Conservation (phyloP, 441 rosid species). For the Pelargonium fulgidum region DNA sequence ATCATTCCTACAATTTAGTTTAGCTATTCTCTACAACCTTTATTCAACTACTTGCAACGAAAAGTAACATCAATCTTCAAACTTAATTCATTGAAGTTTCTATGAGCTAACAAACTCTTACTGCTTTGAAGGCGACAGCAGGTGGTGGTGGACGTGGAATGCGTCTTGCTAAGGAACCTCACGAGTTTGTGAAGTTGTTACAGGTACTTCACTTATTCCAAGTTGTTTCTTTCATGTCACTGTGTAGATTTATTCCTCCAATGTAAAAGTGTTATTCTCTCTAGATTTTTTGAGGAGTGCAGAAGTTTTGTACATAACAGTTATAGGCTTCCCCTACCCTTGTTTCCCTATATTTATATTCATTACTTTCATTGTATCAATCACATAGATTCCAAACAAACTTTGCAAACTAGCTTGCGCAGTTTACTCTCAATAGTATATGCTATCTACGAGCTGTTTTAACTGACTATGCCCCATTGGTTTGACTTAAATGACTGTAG, state of each 20-base stretch:
- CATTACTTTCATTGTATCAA: not conserved
- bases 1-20: no score
- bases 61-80: not conserved
- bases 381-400: not conserved
- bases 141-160: slow-evolving; percentile 99
- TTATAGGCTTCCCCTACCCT: not conserved
- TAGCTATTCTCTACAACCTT: no score
- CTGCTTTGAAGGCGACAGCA: slow-evolving; percentile 70
- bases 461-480: not conserved
- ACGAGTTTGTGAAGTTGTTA: slow-evolving; percentile 83
- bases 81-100: not conserved
- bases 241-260: not conserved
- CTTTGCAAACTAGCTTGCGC: not conserved
- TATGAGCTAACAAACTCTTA: slow-evolving; percentile 12
- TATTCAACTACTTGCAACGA: not conserved
- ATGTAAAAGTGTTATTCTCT: not conserved
- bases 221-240: slow-evolving; percentile 13
- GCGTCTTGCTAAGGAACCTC: slow-evolving; percentile 93
- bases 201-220: slow-evolving; percentile 46
- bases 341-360: not conserved
- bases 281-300: not conserved
- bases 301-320: not conserved
- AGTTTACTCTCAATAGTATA: not conserved
- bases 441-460: no score
- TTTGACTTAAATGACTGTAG: slow-evolving; percentile 35